phyloP scores from a whole-genome alignment of 2,329 filamentous ascomycete genomes.

The Paraconiothyrium sp. region DNA sequence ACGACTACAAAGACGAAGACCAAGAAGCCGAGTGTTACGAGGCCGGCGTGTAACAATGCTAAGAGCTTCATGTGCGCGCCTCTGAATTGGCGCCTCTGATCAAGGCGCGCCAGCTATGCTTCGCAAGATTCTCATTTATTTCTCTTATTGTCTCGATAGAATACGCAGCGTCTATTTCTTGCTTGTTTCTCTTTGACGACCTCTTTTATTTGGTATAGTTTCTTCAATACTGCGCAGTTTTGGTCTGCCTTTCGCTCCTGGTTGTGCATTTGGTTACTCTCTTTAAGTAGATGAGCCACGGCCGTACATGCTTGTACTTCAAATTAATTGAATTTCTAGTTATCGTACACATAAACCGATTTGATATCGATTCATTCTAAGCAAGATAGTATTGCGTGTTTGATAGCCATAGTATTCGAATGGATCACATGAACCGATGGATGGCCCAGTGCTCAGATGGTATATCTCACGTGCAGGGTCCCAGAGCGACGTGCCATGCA shows the following conservation, averaged over 20 bases:
- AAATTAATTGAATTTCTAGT: not conserved
- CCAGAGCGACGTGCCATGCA: no score
- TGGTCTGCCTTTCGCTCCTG: not conserved
- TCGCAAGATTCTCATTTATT: not conserved
- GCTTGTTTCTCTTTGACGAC: not conserved
- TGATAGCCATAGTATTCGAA: no score
- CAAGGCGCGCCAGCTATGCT: not conserved
- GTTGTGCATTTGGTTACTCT: not conserved
- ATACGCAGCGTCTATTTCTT: not conserved
- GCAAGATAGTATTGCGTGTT: not conserved
- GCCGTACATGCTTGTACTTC: not conserved
- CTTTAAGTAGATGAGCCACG: not conserved
- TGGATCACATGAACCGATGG: no score
- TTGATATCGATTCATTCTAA: not conserved
- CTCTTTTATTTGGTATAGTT: not conserved
- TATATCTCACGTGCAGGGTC: no score
- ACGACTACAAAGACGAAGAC: constrained; percentile 5
- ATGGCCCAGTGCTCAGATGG: no score
- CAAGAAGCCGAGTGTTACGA: constrained; percentile 6
- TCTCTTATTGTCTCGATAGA: not conserved
- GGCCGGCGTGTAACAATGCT: constrained; percentile 4
- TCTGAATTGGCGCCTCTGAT: not conserved
- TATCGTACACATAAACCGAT: constrained; percentile 1
- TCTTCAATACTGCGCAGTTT: not conserved
- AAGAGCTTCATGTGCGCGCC: constrained; percentile 13